Conservation (phyloP, 2,329 filamentous ascomycete genomes). For the Xylaria sp. region DNA sequence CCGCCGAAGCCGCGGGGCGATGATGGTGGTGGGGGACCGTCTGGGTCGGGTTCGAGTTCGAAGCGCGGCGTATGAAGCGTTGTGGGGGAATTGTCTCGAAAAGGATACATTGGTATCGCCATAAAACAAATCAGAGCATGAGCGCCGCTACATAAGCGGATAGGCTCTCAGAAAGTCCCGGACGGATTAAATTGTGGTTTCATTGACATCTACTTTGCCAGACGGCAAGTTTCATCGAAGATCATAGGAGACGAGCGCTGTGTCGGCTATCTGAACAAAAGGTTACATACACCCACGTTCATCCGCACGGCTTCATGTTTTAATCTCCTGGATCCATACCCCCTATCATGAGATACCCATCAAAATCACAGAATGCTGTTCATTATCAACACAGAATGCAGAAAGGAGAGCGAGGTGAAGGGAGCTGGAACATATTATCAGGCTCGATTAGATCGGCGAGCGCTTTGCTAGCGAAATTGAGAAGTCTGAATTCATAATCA, state of each 20-base stretch:
- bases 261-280: too few species aligned
- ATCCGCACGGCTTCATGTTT: neutral
- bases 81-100: neutral
- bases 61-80: conserved; percentile 2
- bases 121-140: neutral
- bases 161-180: neutral
- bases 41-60: conserved; percentile 5
- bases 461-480: too few species aligned
- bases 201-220: neutral
- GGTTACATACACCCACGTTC: neutral
- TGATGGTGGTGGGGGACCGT: conserved; percentile 27
- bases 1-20: conserved; percentile 58
- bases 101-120: neutral
- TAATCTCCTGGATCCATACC: neutral
- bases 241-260: neutral
- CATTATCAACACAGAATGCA: neutral
- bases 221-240: neutral
- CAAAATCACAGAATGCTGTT: neutral
- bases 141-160: neutral
- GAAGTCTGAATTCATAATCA: neutral
- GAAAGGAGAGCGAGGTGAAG: neutral
- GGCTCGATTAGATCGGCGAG: too few species aligned
- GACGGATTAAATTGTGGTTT: neutral
- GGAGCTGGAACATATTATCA: neutral
- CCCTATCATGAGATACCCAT: neutral